Conservation (phyloP, 208 protist species). For the Jaenimonas drosophilae region DNA sequence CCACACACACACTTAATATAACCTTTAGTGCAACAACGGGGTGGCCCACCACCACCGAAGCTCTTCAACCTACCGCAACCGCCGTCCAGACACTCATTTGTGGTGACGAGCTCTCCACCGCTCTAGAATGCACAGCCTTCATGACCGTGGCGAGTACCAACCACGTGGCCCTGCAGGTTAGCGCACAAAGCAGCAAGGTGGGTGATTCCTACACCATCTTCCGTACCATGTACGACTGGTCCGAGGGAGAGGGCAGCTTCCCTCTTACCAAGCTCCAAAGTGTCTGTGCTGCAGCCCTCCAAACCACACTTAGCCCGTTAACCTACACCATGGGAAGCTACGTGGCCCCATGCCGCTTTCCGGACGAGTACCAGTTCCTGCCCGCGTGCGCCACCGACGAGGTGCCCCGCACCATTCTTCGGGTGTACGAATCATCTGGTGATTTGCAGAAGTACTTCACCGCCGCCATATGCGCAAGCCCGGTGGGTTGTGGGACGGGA, state of each 20-base stretch:
- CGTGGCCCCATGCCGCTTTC: constrained; percentile 24
- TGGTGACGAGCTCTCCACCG: neutral
- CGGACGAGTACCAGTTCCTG: constrained; percentile 26
- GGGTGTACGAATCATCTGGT: constrained; percentile 5
- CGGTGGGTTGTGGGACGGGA: constrained; percentile 1
- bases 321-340: constrained; percentile 13
- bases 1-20: constrained; percentile 25
- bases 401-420: constrained; percentile 12
- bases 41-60: constrained; percentile 16
- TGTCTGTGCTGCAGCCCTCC: constrained; percentile 8
- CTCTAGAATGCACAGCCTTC: constrained; percentile 17
- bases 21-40: constrained; percentile 22
- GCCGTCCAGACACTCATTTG: constrained; percentile 23
- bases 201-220: constrained; percentile 8
- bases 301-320: constrained; percentile 10
- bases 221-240: constrained; percentile 23
- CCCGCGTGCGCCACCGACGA: constrained; percentile 13
- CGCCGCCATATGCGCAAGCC: neutral
- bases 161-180: constrained; percentile 27
- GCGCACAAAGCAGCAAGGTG: constrained; percentile 12
- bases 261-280: no score
- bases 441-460: constrained; percentile 11
- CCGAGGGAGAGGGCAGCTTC: no score
- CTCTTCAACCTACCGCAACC: constrained; percentile 2
- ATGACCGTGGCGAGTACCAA: constrained; percentile 12